Evolutionary conservation across 345 rosid genomes (phyloP).

Genomic region (Euphorbia peplus): DNA sequence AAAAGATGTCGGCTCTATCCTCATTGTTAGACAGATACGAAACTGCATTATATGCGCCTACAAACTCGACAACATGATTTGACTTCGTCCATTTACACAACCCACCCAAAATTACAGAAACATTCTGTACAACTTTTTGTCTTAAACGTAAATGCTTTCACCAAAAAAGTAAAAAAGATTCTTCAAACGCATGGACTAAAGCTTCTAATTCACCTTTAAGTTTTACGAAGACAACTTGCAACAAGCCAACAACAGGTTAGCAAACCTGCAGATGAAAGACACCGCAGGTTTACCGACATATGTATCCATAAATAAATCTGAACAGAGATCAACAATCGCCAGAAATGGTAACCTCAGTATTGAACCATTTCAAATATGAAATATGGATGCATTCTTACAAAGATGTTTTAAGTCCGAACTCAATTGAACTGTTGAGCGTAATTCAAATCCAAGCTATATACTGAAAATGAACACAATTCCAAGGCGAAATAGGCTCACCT

Average conservation of each 20-base stretch:
- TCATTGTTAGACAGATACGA: background rate
- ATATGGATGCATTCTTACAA: background rate
- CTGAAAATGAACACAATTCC: background rate
- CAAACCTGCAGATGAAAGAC: background rate
- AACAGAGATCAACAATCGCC: background rate
- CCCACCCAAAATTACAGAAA: background rate
- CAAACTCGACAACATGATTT: background rate
- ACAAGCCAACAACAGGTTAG: background rate
- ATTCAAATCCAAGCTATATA: background rate
- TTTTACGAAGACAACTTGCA: background rate
- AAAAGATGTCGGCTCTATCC: background rate
- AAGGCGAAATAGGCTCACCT: slow-evolving; percentile 43
- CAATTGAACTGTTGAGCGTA: background rate
- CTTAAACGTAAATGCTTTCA: background rate
- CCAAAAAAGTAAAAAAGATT: background rate
- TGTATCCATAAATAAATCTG: background rate
- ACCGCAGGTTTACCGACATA: background rate
- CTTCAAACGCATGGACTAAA: background rate
- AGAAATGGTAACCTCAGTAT: background rate
- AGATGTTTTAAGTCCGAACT: background rate
- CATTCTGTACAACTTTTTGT: background rate
- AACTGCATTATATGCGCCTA: background rate
- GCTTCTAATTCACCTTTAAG: background rate
- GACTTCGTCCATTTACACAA: no score
- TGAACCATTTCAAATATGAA: background rate